Conservation (phyloP, 1,284 basidiomycete species). For the Sphaerobolus stellatus region DNA sequence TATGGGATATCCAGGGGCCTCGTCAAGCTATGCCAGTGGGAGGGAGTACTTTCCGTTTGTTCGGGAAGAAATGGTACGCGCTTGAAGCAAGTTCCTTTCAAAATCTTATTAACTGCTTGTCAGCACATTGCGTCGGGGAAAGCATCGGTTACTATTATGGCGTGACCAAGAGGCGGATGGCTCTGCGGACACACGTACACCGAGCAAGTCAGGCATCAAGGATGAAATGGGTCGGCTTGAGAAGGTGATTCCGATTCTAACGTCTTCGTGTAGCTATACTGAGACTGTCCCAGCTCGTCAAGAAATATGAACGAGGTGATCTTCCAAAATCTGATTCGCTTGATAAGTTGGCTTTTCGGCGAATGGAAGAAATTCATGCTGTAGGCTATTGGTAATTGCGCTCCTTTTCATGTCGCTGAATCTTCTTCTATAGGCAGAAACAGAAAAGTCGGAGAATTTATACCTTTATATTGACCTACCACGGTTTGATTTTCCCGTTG, state of each 20-base stretch:
- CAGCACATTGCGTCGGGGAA: constrained; percentile 87
- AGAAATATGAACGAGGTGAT: constrained; percentile 94
- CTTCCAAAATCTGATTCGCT: constrained; percentile 95
- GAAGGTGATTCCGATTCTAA: constrained; percentile 55
- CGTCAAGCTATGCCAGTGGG: constrained; percentile 77
- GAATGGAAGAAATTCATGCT: constrained; percentile 90
- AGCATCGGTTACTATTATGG: constrained; percentile 88
- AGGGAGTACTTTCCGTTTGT: constrained; percentile 86
- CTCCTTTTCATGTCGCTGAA: background rate
- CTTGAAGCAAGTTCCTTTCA: background rate
- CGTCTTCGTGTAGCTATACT: background rate
- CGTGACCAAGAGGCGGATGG: constrained; percentile 83
- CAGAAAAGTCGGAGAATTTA: constrained; percentile 84
- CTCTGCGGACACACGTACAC: constrained; percentile 76
- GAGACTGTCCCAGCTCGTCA: constrained; percentile 68
- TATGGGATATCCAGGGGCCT: constrained; percentile 90
- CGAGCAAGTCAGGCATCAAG: constrained; percentile 74
- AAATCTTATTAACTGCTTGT: constrained; percentile 8
- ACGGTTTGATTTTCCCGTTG: constrained; percentile 97
- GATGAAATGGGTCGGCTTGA: constrained; percentile 96
- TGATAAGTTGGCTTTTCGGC: constrained; percentile 88
- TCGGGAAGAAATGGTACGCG: constrained; percentile 84
- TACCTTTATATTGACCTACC: constrained; percentile 96
- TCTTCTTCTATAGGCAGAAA: constrained; percentile 60
- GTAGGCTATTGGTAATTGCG: constrained; percentile 43